Evolutionary conservation across 2,329 filamentous ascomycete genomes (phyloP).

Genomic region (Alternaria gaisen): DNA sequence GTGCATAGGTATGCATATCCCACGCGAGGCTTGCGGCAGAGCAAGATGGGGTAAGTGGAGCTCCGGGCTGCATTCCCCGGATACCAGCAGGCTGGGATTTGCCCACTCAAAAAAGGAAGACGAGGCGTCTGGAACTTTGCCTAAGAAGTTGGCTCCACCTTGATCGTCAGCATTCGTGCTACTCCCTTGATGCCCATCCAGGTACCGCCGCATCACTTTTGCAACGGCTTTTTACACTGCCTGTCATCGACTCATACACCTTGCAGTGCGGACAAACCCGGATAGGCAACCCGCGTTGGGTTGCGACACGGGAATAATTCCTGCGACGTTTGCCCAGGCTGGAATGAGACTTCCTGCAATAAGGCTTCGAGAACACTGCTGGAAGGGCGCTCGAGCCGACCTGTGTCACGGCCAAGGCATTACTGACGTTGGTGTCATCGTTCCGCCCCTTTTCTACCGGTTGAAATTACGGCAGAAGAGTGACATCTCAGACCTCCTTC

Average conservation of each 20-base stretch:
- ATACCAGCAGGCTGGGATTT: constrained; percentile 30
- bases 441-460: constrained; percentile 30
- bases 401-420: constrained; percentile 11
- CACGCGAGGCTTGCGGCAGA: constrained; percentile 35
- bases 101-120: constrained; percentile 17
- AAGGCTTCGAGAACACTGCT: constrained; percentile 36
- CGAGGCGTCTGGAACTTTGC: constrained; percentile 28
- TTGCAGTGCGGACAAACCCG: constrained; percentile 2
- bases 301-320: constrained; percentile 15
- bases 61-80: constrained; percentile 36
- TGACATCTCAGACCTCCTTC: constrained; percentile 27
- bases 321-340: constrained; percentile 14
- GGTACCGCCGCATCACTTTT: not conserved
- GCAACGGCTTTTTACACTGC: constrained; percentile 1
- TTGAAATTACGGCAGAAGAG: constrained; percentile 30
- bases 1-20: constrained; percentile 25
- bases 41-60: constrained; percentile 33
- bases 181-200: constrained; percentile 3
- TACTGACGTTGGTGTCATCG: constrained; percentile 7
- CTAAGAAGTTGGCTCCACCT: constrained; percentile 11
- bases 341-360: constrained; percentile 20
- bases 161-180: constrained; percentile 20
- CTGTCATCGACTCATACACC: constrained; percentile 8
- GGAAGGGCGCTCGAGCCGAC: constrained; percentile 44
- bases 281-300: constrained; percentile 12